Percentiles rank a stretch among this genome's conserved stretches.
phyloP scores from a whole-genome alignment of 495 filamentous ascomycete genomes.

The Penicillium subrubescens region DNA sequence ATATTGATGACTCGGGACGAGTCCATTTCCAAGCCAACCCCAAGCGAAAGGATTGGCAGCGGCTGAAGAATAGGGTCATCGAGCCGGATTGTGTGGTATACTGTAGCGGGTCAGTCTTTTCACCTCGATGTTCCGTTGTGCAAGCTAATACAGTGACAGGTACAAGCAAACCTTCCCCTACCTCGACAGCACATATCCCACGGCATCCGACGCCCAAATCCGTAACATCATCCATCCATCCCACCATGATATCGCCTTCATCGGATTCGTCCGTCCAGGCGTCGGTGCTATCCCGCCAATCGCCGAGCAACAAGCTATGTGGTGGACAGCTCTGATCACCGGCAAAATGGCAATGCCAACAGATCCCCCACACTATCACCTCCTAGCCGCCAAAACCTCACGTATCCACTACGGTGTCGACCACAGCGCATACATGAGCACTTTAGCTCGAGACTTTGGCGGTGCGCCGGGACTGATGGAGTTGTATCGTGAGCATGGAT shows the following conservation, averaged over 20 bases:
- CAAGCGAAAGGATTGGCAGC: slow-evolving; percentile 20
- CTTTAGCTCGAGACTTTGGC: slow-evolving; percentile 16
- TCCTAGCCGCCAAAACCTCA: slow-evolving; percentile 12
- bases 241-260: slow-evolving; percentile 19
- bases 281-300: slow-evolving; percentile 22
- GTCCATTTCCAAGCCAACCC: slow-evolving; percentile 18
- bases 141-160: background rate
- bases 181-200: slow-evolving; percentile 19
- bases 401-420: slow-evolving; percentile 22
- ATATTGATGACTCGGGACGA: slow-evolving; percentile 13
- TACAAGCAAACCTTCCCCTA: slow-evolving; percentile 23
- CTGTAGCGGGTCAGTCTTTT: slow-evolving; percentile 9
- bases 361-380: slow-evolving; percentile 18
- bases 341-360: slow-evolving; percentile 15
- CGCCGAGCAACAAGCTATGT: slow-evolving; percentile 20
- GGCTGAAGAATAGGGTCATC: slow-evolving; percentile 13
- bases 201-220: slow-evolving; percentile 18
- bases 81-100: slow-evolving; percentile 20
- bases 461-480: slow-evolving; percentile 16
- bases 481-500: slow-evolving; percentile 15
- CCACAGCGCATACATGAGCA: slow-evolving; percentile 23
- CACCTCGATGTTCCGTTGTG: background rate
- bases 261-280: slow-evolving; percentile 23
- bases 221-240: slow-evolving; percentile 20
- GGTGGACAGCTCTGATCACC: slow-evolving; percentile 19